Percentiles rank a stretch among this genome's conserved stretches.
Conservation (phyloP, 306 rosid species). For the Coriaria nepalensis region DNA sequence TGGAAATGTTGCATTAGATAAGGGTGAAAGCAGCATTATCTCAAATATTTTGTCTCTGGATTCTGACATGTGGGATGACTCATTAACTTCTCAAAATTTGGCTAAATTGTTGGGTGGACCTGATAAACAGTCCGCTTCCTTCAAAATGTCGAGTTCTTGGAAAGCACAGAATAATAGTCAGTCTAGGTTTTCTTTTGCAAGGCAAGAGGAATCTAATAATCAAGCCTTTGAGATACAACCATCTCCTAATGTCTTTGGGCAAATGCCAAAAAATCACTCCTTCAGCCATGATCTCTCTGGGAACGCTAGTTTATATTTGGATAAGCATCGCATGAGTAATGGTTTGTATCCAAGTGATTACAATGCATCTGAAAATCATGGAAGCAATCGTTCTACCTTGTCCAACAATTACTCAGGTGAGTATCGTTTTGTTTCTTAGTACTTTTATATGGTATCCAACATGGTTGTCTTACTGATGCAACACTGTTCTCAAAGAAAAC, state of each 20-base stretch:
- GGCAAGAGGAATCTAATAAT: constrained; percentile 56
- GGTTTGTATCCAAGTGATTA: constrained; percentile 31
- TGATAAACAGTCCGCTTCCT: constrained; percentile 31
- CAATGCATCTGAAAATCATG: constrained; percentile 39
- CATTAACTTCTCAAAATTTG: constrained; percentile 47
- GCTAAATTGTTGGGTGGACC: constrained; percentile 48
- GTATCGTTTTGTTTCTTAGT: constrained; percentile 18
- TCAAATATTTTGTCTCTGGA: constrained; percentile 82
- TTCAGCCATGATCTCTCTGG: constrained; percentile 37
- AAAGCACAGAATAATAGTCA: constrained; percentile 61
- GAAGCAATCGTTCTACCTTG: constrained; percentile 24
- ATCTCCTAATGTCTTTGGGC: constrained; percentile 31
- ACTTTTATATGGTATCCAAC: not conserved
- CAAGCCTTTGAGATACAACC: constrained; percentile 36
- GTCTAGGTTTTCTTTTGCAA: constrained; percentile 83
- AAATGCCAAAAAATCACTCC: constrained; percentile 28
- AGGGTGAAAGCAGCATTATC: constrained; percentile 81
- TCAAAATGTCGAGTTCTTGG: constrained; percentile 49
- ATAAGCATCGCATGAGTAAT: constrained; percentile 35
- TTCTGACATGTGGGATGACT: constrained; percentile 56
- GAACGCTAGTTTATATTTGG: constrained; percentile 30
- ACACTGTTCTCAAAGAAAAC: too few species aligned
- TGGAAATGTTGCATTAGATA: constrained; percentile 31
- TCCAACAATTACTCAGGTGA: constrained; percentile 54
- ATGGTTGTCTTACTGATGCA: too few species aligned